Conservation (phyloP, 192 early-diverging fungal genomes). For the Dispira simplex region DNA sequence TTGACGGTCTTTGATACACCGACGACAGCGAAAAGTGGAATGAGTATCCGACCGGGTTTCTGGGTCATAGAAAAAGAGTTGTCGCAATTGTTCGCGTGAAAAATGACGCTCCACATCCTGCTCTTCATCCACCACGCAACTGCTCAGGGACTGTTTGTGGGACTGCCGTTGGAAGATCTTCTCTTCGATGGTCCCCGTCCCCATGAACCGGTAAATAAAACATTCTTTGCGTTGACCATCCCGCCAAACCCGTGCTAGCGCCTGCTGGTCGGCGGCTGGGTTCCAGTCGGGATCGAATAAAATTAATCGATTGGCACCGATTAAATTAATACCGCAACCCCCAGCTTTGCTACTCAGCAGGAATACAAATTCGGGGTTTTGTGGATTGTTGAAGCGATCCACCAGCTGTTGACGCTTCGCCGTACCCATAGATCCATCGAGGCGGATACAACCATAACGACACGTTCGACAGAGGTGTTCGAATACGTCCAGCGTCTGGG, state of each 20-base stretch:
- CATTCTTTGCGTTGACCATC: constrained; percentile 74
- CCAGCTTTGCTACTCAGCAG: constrained; percentile 94
- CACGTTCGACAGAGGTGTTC: constrained; percentile 69
- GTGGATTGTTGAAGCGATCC: constrained; percentile 90
- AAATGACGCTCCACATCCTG: constrained; percentile 90
- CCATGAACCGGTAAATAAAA: constrained; percentile 96
- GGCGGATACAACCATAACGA: constrained; percentile 57
- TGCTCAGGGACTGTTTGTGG: constrained; percentile 71
- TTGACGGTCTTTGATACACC: constrained; percentile 80
- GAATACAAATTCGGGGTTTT: constrained; percentile 78
- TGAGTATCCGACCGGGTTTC: constrained; percentile 60
- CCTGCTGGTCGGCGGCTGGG: constrained; percentile 93
- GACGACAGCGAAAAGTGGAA: constrained; percentile 89
- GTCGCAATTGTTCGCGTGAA: constrained; percentile 69
- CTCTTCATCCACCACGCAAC: constrained; percentile 91
- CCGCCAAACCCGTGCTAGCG: constrained; percentile 79
- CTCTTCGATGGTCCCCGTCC: constrained; percentile 96
- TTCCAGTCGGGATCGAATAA: constrained; percentile 86
- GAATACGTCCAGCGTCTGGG: constrained; percentile 91
- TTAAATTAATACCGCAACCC: constrained; percentile 96
- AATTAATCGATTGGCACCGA: constrained; percentile 93
- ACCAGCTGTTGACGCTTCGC: constrained; percentile 90
- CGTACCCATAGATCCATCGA: constrained; percentile 89
- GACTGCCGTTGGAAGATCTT: constrained; percentile 96
- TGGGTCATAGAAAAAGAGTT: constrained; percentile 59